Conservation (phyloP, 2,329 filamentous ascomycete genomes). For the Hymenoscyphus albidus region DNA sequence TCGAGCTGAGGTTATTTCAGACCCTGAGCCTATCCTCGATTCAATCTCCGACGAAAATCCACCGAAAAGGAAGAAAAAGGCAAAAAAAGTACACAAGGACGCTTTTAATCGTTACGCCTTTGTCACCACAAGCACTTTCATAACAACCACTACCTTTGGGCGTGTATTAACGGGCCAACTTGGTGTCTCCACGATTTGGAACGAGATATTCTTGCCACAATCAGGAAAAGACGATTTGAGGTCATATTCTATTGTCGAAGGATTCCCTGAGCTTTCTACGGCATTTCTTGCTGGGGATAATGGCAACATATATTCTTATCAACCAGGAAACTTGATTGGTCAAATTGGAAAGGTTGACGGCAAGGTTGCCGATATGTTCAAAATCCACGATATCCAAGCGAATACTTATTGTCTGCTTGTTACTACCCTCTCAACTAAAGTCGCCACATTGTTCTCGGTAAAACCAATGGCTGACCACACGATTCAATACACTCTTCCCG, state of each 20-base stretch:
- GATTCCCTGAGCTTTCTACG: conserved; percentile 35
- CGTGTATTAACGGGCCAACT: conserved; percentile 48
- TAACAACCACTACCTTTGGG: conserved; percentile 59
- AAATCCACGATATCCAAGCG: conserved; percentile 13
- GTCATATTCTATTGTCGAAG: conserved; percentile 46
- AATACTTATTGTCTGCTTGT: conserved; percentile 22
- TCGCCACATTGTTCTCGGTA: conserved; percentile 33
- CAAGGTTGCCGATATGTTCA: conserved; percentile 36
- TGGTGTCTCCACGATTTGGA: conserved; percentile 22
- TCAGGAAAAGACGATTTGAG: conserved; percentile 37
- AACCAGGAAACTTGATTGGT: conserved; percentile 12
- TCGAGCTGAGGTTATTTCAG: background rate
- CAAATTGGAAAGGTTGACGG: conserved; percentile 23
- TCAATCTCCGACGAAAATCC: conserved; percentile 1
- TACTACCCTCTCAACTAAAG: conserved; percentile 35
- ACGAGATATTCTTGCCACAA: conserved; percentile 32
- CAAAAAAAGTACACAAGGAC: conserved; percentile 39
- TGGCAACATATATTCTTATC: conserved; percentile 36
- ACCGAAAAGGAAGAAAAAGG: conserved; percentile 27
- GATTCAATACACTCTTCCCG: conserved; percentile 29
- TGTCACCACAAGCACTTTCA: conserved; percentile 47
- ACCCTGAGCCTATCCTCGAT: background rate
- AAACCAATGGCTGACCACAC: background rate
- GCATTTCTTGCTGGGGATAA: conserved; percentile 45
- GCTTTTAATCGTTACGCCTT: conserved; percentile 62